phyloP scores from a whole-genome alignment of 2,329 filamentous ascomycete species.

The Cladosporium sphaerospermum region DNA sequence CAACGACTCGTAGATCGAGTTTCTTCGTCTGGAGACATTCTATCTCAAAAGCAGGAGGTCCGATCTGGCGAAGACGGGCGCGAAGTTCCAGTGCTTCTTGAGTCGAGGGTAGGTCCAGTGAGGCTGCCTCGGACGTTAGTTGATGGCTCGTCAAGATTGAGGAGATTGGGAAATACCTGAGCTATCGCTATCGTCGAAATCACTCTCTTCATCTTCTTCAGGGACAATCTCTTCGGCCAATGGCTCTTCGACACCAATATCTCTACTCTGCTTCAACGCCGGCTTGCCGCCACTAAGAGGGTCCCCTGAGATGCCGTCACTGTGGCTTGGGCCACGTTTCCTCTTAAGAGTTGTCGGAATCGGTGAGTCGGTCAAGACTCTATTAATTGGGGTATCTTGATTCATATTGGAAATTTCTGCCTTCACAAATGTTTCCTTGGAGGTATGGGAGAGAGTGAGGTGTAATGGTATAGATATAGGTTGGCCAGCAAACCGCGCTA shows the following conservation, averaged over 20 bases:
- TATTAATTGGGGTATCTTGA: background rate
- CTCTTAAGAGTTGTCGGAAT: slow-evolving; percentile 6
- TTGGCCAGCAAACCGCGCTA: background rate
- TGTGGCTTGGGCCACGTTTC: slow-evolving; percentile 11
- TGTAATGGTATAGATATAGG: slow-evolving; percentile 1
- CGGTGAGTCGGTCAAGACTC: background rate
- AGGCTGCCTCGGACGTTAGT: background rate
- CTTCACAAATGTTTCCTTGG: background rate
- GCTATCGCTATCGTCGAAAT: background rate
- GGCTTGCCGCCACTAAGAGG: slow-evolving; percentile 5
- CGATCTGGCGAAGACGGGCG: slow-evolving; percentile 4
- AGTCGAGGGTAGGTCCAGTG: background rate
- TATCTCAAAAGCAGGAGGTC: background rate
- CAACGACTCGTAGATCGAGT: slow-evolving; percentile 1
- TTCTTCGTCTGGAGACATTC: slow-evolving; percentile 2
- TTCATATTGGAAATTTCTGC: background rate
- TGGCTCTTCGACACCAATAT: background rate
- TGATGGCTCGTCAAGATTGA: background rate
- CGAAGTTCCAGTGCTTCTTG: slow-evolving; percentile 5
- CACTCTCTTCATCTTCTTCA: background rate
- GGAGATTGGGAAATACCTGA: background rate
- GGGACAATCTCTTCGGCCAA: background rate
- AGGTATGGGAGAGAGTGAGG: background rate
- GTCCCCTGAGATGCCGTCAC: slow-evolving; percentile 5
- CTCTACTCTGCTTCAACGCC: slow-evolving; percentile 1